Conservation (phyloP, 805 yeast species). For the Debaryomyces hansenii region DNA sequence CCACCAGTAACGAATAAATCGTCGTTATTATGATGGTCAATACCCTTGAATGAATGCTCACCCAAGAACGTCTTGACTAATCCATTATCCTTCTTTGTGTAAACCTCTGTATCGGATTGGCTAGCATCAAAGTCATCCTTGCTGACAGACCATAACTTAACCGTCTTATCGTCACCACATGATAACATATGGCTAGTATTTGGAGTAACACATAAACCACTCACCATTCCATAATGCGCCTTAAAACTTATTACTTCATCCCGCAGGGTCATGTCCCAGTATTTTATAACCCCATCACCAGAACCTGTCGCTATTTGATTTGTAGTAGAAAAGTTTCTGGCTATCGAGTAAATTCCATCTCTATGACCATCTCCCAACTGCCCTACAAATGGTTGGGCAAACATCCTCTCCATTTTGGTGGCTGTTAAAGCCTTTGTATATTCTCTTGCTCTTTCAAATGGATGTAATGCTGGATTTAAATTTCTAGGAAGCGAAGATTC, state of each 20-base stretch:
- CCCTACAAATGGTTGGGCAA: slow-evolving; percentile 96
- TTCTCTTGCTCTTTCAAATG: slow-evolving; percentile 95
- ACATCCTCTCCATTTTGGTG: slow-evolving; percentile 92
- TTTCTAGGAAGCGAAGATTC: slow-evolving; percentile 86
- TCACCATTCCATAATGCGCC: slow-evolving; percentile 88
- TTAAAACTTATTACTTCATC: slow-evolving; percentile 73
- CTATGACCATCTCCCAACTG: slow-evolving; percentile 94
- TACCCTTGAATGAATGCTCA: slow-evolving; percentile 76
- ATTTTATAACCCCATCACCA: slow-evolving; percentile 93
- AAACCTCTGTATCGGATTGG: slow-evolving; percentile 30
- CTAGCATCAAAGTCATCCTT: slow-evolving; percentile 48
- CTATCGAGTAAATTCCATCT: slow-evolving; percentile 89
- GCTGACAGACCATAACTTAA: slow-evolving; percentile 9
- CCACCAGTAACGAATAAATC: slow-evolving; percentile 89
- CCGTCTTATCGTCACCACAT: slow-evolving; percentile 80
- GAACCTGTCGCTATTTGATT: slow-evolving; percentile 86
- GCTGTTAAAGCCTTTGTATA: slow-evolving; percentile 94
- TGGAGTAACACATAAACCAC: slow-evolving; percentile 64
- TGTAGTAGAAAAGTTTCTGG: slow-evolving; percentile 69
- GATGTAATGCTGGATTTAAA: slow-evolving; percentile 91
- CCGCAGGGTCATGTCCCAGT: slow-evolving; percentile 86
- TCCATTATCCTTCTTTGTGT: slow-evolving; percentile 43
- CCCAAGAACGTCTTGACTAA: slow-evolving; percentile 79
- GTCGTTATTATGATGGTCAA: slow-evolving; percentile 83
- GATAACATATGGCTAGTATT: slow-evolving; percentile 53